Evolutionary conservation across 257 asterid genomes (phyloP).

Genomic region (Parsonsia alboflavescens): DNA sequence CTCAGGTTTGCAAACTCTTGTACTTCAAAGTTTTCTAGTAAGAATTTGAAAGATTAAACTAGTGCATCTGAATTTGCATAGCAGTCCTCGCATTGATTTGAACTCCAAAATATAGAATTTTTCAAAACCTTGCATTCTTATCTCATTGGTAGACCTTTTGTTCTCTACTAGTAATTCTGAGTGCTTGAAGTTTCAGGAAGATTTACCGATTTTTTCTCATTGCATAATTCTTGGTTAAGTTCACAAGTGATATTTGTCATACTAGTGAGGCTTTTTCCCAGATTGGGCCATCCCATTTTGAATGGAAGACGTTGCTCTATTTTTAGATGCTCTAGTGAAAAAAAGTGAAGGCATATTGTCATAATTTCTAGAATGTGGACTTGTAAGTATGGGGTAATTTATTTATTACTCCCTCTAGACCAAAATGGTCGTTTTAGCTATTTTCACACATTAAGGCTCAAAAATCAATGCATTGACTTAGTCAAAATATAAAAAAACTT

Average conservation of each 20-base stretch:
- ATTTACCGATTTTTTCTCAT: neutral
- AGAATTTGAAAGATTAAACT: neutral
- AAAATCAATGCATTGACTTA: no score
- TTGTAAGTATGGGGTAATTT: neutral
- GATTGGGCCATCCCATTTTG: neutral
- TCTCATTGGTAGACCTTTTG: neutral
- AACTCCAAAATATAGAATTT: neutral
- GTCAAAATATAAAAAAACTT: no score
- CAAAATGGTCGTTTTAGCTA: no score
- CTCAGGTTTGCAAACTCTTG: slow-evolving; percentile 47
- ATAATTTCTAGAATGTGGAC: neutral
- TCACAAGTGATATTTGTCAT: neutral
- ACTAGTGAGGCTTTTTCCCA: neutral
- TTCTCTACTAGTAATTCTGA: neutral
- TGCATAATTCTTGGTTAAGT: neutral
- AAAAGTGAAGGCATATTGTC: neutral
- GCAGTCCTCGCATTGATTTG: neutral
- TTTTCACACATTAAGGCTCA: no score
- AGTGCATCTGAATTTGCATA: neutral
- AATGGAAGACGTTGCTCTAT: neutral
- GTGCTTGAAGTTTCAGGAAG: neutral
- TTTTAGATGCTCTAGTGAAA: neutral
- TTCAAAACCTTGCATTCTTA: neutral
- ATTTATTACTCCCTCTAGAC: no score
- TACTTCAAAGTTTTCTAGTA: slow-evolving; percentile 4